Evolutionary conservation across 2,329 filamentous ascomycete species (phyloP).

Genomic region (Parastagonospora nodorum): DNA sequence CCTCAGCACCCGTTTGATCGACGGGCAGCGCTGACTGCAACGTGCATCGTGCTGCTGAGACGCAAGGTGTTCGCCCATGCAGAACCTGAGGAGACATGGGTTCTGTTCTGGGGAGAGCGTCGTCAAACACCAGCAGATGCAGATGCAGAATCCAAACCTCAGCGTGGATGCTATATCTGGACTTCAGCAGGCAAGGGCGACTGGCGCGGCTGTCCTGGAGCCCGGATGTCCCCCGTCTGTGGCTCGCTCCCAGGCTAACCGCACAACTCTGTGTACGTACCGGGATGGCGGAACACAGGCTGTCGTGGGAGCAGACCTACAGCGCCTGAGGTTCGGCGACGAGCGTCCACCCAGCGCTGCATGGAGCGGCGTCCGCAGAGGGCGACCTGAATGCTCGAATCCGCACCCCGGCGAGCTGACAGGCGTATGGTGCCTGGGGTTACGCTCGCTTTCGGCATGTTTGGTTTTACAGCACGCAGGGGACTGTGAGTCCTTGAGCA

Average conservation of each 20-base stretch:
- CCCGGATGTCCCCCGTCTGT: slow-evolving; percentile 6
- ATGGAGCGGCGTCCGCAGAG: neutral
- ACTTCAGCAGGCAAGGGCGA: slow-evolving; percentile 10
- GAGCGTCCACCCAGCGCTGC: neutral
- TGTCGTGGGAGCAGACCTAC: neutral
- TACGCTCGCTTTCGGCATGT: slow-evolving; percentile 14
- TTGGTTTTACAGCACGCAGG: slow-evolving; percentile 32
- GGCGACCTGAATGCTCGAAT: neutral
- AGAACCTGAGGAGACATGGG: too few relatives aligned
- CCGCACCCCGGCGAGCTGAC: slow-evolving; percentile 19
- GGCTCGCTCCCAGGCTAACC: slow-evolving; percentile 1
- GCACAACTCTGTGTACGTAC: neutral
- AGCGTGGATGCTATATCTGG: neutral
- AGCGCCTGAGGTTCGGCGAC: neutral
- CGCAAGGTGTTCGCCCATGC: slow-evolving; percentile 9
- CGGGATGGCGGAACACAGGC: slow-evolving; percentile 20
- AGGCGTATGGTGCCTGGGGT: slow-evolving; percentile 9
- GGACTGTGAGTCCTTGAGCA: slow-evolving; percentile 7
- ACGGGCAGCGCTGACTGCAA: slow-evolving; percentile 37
- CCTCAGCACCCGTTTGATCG: slow-evolving; percentile 49
- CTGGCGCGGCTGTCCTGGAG: slow-evolving; percentile 9
- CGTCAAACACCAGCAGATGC: neutral
- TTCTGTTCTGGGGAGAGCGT: slow-evolving; percentile 3
- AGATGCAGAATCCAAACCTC: too few relatives aligned
- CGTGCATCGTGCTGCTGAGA: slow-evolving; percentile 32